Evolutionary conservation across 2,329 filamentous ascomycete species (phyloP), one percentile per base, ranked within the genome.

Genomic region (Aspergillus fumigatus): DNA sequence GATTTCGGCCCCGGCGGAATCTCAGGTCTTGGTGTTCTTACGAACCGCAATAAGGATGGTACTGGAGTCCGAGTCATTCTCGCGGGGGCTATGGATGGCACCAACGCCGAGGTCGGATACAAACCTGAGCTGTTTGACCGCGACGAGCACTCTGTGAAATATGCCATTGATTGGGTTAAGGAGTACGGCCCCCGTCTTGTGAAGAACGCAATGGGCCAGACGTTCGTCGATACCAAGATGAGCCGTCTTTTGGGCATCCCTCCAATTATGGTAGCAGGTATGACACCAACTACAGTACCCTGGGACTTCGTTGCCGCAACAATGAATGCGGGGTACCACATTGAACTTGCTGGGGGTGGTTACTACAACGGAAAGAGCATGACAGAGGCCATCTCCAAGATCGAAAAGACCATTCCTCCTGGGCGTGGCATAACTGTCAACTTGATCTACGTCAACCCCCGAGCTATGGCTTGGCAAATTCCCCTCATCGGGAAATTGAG

Each of bases 31-130:
- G 95, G 94, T 70, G 90, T 96, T 48, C 81, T 99, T 62, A 99
- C 94, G 56, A 97, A 96, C 82, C 90, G 94, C 67, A 99, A 97
- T 83, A 99, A 99, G 81, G 95, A 99, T 74, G 94, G 94, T 61
- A 97, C 92, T 56, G 94, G 94, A 68, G 94, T 99, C 38, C 91
- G 93, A 59, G 92, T 99, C 63, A 96, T 99, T 63, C 83, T 99
- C 57, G 94, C 92, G 47, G 94, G 95, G 61, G 84, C 91, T n/a
- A 88, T 99, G 67, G 90, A 93, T 67, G 93, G 93, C 52, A 92
- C 92, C 21, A 88, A 95, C 58, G 82, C 84, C 32, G 94, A 97
- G 75, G 88, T 99, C 60, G 94, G 94, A 54, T 99, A 97, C 82
- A 99, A 99, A 82, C 89, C 93, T 2, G 94, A 99, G 77, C 82